phyloP scores from a whole-genome alignment of 139 green algal species.

The Chlamydomonas sp. region DNA sequence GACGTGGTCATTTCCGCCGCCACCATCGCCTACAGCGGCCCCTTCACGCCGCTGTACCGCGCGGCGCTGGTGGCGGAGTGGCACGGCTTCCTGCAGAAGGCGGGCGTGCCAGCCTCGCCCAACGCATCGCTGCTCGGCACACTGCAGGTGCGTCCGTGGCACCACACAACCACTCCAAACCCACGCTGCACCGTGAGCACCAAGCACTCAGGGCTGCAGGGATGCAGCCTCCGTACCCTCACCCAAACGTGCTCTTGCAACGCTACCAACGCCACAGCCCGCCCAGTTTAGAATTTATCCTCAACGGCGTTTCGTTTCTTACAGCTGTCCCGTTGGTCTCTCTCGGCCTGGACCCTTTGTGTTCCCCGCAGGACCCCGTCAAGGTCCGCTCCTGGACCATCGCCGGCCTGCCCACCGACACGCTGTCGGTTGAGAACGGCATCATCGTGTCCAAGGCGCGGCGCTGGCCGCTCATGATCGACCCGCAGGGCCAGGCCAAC shows the following conservation, averaged over 20 bases:
- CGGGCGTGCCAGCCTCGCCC: constrained; percentile 65
- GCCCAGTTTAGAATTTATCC: no score
- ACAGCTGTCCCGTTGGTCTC: no score
- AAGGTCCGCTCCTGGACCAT: constrained; percentile 78
- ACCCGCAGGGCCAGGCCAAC: constrained; percentile 86
- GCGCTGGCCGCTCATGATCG: constrained; percentile 85
- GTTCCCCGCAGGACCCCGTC: constrained; percentile 78
- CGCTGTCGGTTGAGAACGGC: constrained; percentile 73
- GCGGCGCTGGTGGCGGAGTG: constrained; percentile 58
- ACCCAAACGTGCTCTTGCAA: no score
- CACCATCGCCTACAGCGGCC: constrained; percentile 71
- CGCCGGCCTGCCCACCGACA: constrained; percentile 73
- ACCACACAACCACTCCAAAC: background rate
- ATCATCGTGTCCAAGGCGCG: constrained; percentile 86
- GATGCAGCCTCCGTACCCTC: no score
- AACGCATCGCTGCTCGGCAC: constrained; percentile 23
- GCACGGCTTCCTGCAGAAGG: constrained; percentile 50
- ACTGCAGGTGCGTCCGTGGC: background rate
- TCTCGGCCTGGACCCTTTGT: constrained; percentile 60
- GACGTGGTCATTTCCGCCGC: constrained; percentile 75
- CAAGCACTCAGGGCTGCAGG: no score
- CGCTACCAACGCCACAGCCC: no score
- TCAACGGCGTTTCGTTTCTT: no score
- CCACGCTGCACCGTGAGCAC: no score
- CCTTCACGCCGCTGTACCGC: constrained; percentile 81